These are phyloP conservation scores for Arachnomyces sp. DNA, from an alignment of 2,329 filamentous ascomycete genomes.

Conservation along the genomic window DNA sequence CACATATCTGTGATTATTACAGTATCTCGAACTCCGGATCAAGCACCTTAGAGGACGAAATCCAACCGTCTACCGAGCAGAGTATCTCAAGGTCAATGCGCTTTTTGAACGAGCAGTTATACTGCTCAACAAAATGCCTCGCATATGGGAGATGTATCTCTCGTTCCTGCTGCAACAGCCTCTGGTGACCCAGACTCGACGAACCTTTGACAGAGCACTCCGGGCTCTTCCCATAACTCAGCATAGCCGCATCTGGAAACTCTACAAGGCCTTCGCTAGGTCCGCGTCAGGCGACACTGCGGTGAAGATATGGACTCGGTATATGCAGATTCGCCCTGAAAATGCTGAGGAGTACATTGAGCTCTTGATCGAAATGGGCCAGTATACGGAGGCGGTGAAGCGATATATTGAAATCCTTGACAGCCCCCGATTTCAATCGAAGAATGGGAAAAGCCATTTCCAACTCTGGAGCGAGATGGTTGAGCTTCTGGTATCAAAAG, in stretches of 20 bases:
- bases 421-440: constrained; percentile 83
- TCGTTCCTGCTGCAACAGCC: constrained; percentile 84
- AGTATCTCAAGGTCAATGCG: constrained; percentile 89
- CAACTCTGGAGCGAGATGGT: constrained; percentile 98
- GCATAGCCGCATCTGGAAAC: constrained; percentile 88
- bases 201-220: constrained; percentile 85
- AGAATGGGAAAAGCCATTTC: constrained; percentile 88
- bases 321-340: constrained; percentile 95
- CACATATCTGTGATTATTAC: constrained; percentile 6
- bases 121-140: constrained; percentile 96
- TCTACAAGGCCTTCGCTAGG: constrained; percentile 85
- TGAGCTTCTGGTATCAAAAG: constrained; percentile 84
- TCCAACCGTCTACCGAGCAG: constrained; percentile 66
- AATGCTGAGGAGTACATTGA: constrained; percentile 94
- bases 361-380: constrained; percentile 68
- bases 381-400: constrained; percentile 85
- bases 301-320: constrained; percentile 86
- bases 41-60: constrained; percentile 78
- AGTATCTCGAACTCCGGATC: constrained; percentile 80
- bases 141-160: constrained; percentile 97
- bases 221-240: constrained; percentile 89
- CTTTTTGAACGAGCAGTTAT: constrained; percentile 90
- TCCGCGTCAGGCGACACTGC: constrained; percentile 85
- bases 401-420: constrained; percentile 89
- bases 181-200: constrained; percentile 76